Base-by-base conservation (phyloP, 805 yeast genomes). In the Jamesozyma gamospora region DNA sequence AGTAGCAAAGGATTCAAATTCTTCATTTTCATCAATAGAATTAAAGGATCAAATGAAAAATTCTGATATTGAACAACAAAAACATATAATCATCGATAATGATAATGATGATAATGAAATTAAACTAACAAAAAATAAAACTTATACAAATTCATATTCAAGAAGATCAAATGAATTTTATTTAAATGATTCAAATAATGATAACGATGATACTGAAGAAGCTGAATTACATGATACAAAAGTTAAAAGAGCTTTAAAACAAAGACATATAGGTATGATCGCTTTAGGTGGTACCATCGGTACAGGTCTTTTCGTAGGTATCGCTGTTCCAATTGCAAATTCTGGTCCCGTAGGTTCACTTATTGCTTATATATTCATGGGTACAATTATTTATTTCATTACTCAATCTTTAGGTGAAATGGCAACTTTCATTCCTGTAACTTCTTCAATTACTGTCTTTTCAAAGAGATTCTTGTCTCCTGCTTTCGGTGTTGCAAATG, bases 201-300 rank as follows among this genome's bases (percentile, higher is more conserved):
- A 46, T 6, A 56, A 50, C 11, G 45, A 39, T 13, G 45, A 63
- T 21, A 53, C 54, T 2, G 55, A 52, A 26, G 63, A 58, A 34
- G 60, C 61, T 15, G 58, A 57, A 19, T 47, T 54, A 28, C 60
- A 55, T 13, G 64, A 64, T 34, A 57, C 63, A 16, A 69, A 72
- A 48, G 77, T 74, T 39, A 71, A 71, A 49, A 65, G 84, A 56
- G 71, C 67, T 28, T 64, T 79, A 44, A 75, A 75, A 50, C 72
- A 79, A 17, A 65, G 85, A 51, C 83, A 77, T 47, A 72, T 79
- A 28, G 70, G 80, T 25, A 77, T 79, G 83, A 74, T 79, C 52
- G 82, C 84, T 35, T 64, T 79, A 19, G 86, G 85, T 43, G 85
- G 85, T 44, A 76, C 84, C 28, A 79, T 79, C 47, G 85, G 84